Evolutionary conservation across 176 grass and related monocot species (phyloP).

Genomic region (Triticum aestivum): IWGSC_CS_RefSeq_v2.1 NC_057799.1:29223140-29223639

Average conservation of each 20-base stretch:
- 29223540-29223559: neutral
- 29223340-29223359: neutral
- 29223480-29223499: neutral
- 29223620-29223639: neutral
- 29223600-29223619: neutral
- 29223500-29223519: neutral
- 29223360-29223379: neutral
- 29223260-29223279: neutral
- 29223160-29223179: constrained; percentile 78
- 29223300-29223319: neutral
- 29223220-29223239: constrained; percentile 72
- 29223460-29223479: neutral
- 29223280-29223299: neutral
- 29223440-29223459: neutral
- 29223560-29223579: neutral
- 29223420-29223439: neutral
- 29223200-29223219: constrained; percentile 84
- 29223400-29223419: neutral
- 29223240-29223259: constrained; percentile 56
- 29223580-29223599: neutral
- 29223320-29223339: neutral
- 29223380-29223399: neutral
- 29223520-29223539: neutral
- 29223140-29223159: constrained; percentile 85
- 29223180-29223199: constrained; percentile 61